Percentiles rank a stretch among this genome's conserved stretches.
Conservation (phyloP, 768 basidiomycete genomes). For the Tricholoma bakamatsutake region DNA sequence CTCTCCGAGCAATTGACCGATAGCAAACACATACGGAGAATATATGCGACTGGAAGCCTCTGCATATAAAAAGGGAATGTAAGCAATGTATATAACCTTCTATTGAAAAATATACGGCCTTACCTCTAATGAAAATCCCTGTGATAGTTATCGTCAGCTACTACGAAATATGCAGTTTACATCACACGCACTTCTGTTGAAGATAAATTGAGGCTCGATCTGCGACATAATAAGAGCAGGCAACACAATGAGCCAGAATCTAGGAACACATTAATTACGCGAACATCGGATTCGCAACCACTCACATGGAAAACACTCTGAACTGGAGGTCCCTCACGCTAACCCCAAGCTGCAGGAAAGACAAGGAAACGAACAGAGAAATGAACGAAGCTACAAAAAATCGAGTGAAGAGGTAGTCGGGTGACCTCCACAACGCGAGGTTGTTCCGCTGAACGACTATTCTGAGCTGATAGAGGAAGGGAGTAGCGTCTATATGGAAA, state of each 20-base stretch:
- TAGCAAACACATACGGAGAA: constrained; percentile 78
- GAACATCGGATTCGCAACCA: not conserved
- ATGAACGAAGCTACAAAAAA: constrained; percentile 71
- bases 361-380: constrained; percentile 67
- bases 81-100: not conserved
- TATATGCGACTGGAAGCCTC: constrained; percentile 85
- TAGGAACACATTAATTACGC: constrained; percentile 15
- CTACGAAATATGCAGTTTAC: constrained; percentile 2
- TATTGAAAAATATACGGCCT: constrained; percentile 2
- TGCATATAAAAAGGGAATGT: constrained; percentile 9
- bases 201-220: constrained; percentile 79
- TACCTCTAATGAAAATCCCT: constrained; percentile 36
- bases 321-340: constrained; percentile 68
- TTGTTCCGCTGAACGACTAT: constrained; percentile 64
- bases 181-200: constrained; percentile 43
- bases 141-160: not conserved
- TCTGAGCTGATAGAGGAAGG: constrained; percentile 69
- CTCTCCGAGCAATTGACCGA: constrained; percentile 77
- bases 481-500: constrained; percentile 55
- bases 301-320: constrained; percentile 73
- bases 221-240: constrained; percentile 77
- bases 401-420: constrained; percentile 81
- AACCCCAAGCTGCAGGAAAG: constrained; percentile 70
- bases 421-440: constrained; percentile 72
- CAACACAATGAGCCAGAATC: constrained; percentile 62